These are phyloP conservation scores for Sclerotinia borealis DNA, from an alignment of 2,329 filamentous ascomycete species.

Conservation along the genomic window DNA sequence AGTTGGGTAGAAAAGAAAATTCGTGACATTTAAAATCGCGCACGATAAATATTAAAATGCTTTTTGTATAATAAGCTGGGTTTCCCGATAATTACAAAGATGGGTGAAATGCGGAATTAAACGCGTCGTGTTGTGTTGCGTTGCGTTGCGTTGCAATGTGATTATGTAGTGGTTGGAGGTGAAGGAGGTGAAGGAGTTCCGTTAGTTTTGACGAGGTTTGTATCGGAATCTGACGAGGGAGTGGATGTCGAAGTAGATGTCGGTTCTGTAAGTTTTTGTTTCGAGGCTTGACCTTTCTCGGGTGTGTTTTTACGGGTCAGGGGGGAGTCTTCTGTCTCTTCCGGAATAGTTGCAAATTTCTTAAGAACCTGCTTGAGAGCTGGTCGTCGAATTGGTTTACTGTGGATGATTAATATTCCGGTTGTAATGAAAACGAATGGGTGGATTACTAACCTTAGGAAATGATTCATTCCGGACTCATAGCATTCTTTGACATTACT, in stretches of 20 bases:
- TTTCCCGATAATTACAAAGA: slow-evolving; percentile 7
- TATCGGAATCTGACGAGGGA: not conserved
- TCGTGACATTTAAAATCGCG: not conserved
- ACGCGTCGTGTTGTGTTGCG: not conserved
- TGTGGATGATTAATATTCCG: slow-evolving; percentile 24
- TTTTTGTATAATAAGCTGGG: slow-evolving; percentile 10
- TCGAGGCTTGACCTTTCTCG: not conserved
- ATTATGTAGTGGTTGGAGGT: not conserved
- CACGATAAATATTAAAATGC: slow-evolving; percentile 10
- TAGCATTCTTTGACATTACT: slow-evolving; percentile 82
- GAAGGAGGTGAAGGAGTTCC: not conserved
- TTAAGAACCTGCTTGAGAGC: slow-evolving; percentile 81
- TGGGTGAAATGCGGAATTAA: not conserved
- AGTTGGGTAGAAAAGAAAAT: not conserved
- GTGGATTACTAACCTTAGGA: slow-evolving; percentile 44
- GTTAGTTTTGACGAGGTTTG: not conserved
- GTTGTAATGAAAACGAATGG: not conserved
- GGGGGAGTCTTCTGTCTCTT: slow-evolving; percentile 45
- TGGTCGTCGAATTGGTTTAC: slow-evolving; percentile 70
- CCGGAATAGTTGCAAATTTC: slow-evolving; percentile 75
- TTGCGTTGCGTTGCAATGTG: not conserved
- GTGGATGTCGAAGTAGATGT: not conserved
- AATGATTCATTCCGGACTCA: slow-evolving; percentile 89
- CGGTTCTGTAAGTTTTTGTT: not conserved
- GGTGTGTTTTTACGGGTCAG: slow-evolving; percentile 35